A percentile compares a stretch with the other conserved stretches of the same genome.
These are phyloP conservation scores for Isoetes engelmannii DNA, from an alignment of 83 land plant genomes.

Conservation along the genomic window DNA sequence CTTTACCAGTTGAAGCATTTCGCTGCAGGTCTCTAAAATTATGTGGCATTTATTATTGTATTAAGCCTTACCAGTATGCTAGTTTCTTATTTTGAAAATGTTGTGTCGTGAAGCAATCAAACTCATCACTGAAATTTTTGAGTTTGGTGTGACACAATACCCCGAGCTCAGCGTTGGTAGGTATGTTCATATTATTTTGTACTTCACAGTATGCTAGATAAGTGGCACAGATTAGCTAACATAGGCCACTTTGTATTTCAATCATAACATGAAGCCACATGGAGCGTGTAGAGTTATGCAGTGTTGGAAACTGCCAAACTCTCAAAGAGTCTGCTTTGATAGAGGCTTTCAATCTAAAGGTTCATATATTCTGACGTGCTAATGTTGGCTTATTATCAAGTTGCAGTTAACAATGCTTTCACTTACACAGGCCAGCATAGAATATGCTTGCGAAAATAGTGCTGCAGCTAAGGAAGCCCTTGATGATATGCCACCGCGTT, in stretches of 20 bases:
- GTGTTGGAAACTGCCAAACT: constrained; percentile 33
- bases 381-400: background rate
- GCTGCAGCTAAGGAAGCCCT: constrained; percentile 37
- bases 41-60: background rate
- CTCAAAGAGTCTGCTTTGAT: constrained; percentile 34
- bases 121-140: constrained; percentile 26
- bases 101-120: constrained; percentile 21
- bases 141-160: constrained; percentile 29
- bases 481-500: constrained; percentile 36
- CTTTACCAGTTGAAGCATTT: constrained; percentile 30
- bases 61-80: background rate
- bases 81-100: background rate
- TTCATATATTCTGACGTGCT: background rate
- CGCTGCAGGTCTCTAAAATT: constrained; percentile 17
- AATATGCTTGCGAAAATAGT: constrained; percentile 25
- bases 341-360: constrained; percentile 42
- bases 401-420: too few relatives aligned
- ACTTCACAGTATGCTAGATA: background rate
- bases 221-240: too few relatives aligned
- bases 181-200: constrained; percentile 2
- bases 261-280: constrained; percentile 20
- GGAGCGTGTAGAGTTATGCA: constrained; percentile 37
- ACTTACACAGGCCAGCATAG: constrained; percentile 26
- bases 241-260: background rate
- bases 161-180: constrained; percentile 41